These are phyloP conservation scores for Benincasa hispida DNA, from an alignment of 306 rosid genomes.

Conservation along the genomic window DNA sequence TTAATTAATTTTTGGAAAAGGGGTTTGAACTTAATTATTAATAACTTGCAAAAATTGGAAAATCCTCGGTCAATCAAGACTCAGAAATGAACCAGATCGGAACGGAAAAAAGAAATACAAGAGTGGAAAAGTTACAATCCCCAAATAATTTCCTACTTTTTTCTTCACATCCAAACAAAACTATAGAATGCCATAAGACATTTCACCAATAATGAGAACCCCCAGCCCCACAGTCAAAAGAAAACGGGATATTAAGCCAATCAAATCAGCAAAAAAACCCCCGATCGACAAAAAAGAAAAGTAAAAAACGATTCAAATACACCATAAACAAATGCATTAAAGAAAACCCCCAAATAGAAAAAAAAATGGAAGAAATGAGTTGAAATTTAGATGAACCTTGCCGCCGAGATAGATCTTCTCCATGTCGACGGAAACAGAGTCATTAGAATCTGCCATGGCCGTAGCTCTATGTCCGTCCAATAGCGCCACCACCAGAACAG, in stretches of 20 bases:
- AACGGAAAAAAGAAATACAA: neutral
- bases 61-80: neutral
- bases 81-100: neutral
- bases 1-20: neutral
- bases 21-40: neutral
- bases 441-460: constrained; percentile 62
- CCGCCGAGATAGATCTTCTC: constrained; percentile 97
- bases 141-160: neutral
- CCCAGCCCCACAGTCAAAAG: constrained; percentile 6
- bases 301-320: neutral
- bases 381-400: constrained; percentile 34
- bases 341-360: neutral
- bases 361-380: neutral
- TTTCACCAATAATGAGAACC: constrained; percentile 2
- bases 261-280: neutral
- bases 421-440: constrained; percentile 60
- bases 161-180: constrained; percentile 8
- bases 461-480: constrained; percentile 18
- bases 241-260: neutral
- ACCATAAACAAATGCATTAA: constrained; percentile 8
- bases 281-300: neutral
- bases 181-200: neutral
- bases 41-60: neutral
- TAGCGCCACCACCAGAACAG: constrained; percentile 23
- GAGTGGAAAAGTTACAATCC: neutral